Evolutionary conservation across 768 basidiomycete species (phyloP), one percentile per base, ranked within the genome.

Genomic region (Sporobolomyces pararoseus): DNA sequence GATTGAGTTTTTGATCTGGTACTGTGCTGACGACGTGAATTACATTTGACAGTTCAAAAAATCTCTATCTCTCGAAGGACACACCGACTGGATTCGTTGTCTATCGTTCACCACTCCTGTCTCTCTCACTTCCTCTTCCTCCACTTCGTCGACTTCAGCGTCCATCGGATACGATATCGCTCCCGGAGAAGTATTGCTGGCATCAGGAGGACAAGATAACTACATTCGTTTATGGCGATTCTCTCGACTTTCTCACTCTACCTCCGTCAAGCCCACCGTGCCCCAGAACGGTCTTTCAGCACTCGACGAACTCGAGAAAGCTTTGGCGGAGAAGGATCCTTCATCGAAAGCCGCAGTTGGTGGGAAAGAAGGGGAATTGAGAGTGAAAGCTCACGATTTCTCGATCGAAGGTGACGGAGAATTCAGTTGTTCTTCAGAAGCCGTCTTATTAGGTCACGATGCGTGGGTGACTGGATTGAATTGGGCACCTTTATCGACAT

Each of bases 391-490:
- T 34, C 91, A 95, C 77, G 82, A 91, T 21, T 66, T 95, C 35
- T 85, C 85, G 2, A 84, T 90, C 58, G 89, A 86, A 75, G 80
- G 79, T 9, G 68, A 74, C 31, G 65, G 72, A 27, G 69, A 79
- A 51, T 95, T 86, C 77, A 86, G 88, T 10, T 85, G 96, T 44
- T 90, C 89, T 1, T 91, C 97, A 64, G 96, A 98, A 76, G 93
- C 96, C 2, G 85, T 99, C 14, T 84, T 99, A 25, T 82, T 98
- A 29, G 95, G 96, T n/a, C 96, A 99, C 76, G 96, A 99, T 81
- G 89, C 88, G 9, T 90, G 89, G 32, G 82, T 99, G 32, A 96
- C 95, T 0, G 89, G 88, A 37, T 78, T 98, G n/a, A 82, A 86
- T 39, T 99, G 94, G 92, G 83, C 87, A 16, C 86, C 88, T 1